These are phyloP conservation scores for Galerina sulciceps DNA, from an alignment of 768 basidiomycete genomes.

Conservation along the genomic window DNA sequence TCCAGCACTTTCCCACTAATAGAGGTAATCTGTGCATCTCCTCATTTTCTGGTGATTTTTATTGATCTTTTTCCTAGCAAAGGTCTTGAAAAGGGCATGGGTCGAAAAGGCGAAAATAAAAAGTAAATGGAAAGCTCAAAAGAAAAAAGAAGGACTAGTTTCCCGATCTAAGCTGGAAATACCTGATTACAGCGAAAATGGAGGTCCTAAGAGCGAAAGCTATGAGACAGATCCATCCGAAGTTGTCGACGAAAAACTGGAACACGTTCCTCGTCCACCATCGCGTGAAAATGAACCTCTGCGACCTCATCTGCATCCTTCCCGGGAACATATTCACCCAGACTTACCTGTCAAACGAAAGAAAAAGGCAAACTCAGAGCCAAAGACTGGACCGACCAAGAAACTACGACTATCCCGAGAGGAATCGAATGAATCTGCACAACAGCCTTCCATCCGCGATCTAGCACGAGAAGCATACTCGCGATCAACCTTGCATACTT, in stretches of 20 bases:
- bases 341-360: constrained; percentile 20
- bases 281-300: neutral
- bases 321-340: constrained; percentile 32
- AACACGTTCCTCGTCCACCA: neutral
- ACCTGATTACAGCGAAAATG: constrained; percentile 19
- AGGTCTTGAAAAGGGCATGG: constrained; percentile 81
- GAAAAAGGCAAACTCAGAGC: neutral
- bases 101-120: constrained; percentile 78
- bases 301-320: constrained; percentile 23
- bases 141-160: constrained; percentile 47
- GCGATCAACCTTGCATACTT: constrained; percentile 57
- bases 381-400: constrained; percentile 13
- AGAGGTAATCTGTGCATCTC: constrained; percentile 51
- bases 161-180: constrained; percentile 21
- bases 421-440: constrained; percentile 21
- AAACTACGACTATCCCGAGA: constrained; percentile 21
- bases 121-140: constrained; percentile 77
- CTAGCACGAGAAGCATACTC: constrained; percentile 69
- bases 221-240: neutral
- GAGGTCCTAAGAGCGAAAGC: constrained; percentile 12
- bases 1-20: constrained; percentile 64
- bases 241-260: neutral
- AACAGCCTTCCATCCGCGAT: constrained; percentile 54
- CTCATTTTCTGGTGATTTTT: neutral
- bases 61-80: constrained; percentile 50